Base-by-base conservation (phyloP, 2,329 filamentous ascomycete genomes). In the Chaetomium olivaceum region DNA sequence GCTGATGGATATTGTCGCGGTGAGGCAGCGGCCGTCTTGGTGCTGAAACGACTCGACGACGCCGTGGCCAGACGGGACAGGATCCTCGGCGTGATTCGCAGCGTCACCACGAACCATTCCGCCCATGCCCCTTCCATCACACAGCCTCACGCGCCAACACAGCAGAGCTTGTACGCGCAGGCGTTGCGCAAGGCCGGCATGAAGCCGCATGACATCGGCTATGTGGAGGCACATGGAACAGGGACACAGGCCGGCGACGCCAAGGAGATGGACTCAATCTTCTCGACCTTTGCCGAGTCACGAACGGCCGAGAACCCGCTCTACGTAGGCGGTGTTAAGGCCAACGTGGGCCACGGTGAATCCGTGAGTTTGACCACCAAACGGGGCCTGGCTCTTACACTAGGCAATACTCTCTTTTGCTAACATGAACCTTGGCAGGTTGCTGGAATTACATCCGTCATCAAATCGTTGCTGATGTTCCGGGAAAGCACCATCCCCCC, bases 141-240 rank as follows among this genome's bases (percentile, higher is more conserved):
- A 2, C 84, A 85, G 62, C 87, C 87, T 3, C 85, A 87, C 72
- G 83, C 81, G 16, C 84, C 81, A 16, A 80, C 84, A 62, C 81
- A 81, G 66, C 76, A 87, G 6, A 23, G 21, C 23, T 27, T 54
- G 9, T 54, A 27, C 51, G 11, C 8, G 2, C 25, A 54, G 23
- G 27, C 27, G 9, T 19, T 54, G 8, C 25, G 27, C 23, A n/a
- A 54, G 23, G 51, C 51, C 14, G 4, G 87, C 84, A 77, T 88
- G 27, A 81, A 86, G 69, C 85, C 87, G 1, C 80, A 84, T 67
- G 82, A 86, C 60, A 81, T 89, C 64, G 82, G 80, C 73, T 89
- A 87, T 70, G 83, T 89, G 14, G 87, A 90, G 73, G 85, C 89
- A 81, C 87, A 90, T 73, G 87, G 87, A 16, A 90, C 87, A 12